These are phyloP conservation scores for Talaromyces atroroseus DNA, from an alignment of 2,329 filamentous ascomycete species.

Conservation along the genomic window DNA sequence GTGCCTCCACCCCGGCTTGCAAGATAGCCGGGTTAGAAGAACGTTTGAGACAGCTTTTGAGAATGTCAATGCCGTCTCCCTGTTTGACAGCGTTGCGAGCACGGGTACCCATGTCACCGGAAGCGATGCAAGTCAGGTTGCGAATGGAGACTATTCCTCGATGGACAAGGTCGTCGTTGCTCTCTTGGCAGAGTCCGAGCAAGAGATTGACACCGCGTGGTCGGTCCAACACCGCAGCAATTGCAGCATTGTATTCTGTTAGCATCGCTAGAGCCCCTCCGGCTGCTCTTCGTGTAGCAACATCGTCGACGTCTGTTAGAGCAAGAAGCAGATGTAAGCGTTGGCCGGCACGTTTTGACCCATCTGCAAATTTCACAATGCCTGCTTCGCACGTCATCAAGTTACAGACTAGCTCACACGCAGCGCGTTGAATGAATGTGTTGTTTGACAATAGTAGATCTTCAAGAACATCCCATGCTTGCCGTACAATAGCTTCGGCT, in stretches of 20 bases:
- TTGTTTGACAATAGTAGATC: slow-evolving; percentile 77
- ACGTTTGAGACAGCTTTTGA: slow-evolving; percentile 66
- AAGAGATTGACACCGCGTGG: slow-evolving; percentile 70
- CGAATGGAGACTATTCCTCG: slow-evolving; percentile 69
- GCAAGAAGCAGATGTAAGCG: slow-evolving; percentile 80
- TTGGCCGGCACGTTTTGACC: slow-evolving; percentile 61
- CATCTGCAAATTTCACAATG: slow-evolving; percentile 45
- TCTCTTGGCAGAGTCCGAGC: slow-evolving; percentile 71
- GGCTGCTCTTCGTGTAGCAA: slow-evolving; percentile 72
- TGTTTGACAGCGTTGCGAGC: slow-evolving; percentile 57
- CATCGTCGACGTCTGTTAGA: slow-evolving; percentile 78
- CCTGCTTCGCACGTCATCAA: slow-evolving; percentile 50
- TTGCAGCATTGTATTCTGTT: slow-evolving; percentile 69
- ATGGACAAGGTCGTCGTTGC: slow-evolving; percentile 49
- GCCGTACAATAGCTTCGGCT: slow-evolving; percentile 67
- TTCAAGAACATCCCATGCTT: slow-evolving; percentile 71
- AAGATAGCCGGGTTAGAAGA: slow-evolving; percentile 65
- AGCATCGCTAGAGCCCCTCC: slow-evolving; percentile 84
- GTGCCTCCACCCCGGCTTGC: slow-evolving; percentile 62
- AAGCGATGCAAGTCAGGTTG: slow-evolving; percentile 62
- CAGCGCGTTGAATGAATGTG: slow-evolving; percentile 69
- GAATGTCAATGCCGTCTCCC: slow-evolving; percentile 58
- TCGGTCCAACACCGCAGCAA: slow-evolving; percentile 63
- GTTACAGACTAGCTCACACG: slow-evolving; percentile 88
- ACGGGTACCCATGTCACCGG: slow-evolving; percentile 59